Evolutionary conservation across 306 rosid genomes (phyloP).

Genomic region (Comarum palustre): DNA sequence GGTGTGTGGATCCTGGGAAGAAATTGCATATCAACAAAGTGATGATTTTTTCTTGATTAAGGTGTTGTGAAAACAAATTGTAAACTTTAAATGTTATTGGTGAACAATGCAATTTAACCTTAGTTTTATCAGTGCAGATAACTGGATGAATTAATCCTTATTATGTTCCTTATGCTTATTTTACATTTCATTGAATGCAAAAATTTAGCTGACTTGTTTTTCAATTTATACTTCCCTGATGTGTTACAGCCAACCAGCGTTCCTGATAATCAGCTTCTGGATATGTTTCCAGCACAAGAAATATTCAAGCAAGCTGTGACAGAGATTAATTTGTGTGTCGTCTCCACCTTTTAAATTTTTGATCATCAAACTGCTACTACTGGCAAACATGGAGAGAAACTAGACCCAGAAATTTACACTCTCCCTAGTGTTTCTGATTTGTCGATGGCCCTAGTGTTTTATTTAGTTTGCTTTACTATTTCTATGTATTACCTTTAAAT

Average conservation of each 20-base stretch:
- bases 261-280: conserved; percentile 20
- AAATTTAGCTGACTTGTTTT: neutral
- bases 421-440: neutral
- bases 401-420: neutral
- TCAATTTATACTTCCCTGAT: neutral
- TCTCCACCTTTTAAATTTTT: neutral
- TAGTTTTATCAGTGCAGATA: neutral
- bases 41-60: too few relatives aligned
- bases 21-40: too few relatives aligned
- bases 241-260: conserved; percentile 29
- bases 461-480: neutral
- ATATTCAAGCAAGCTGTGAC: conserved; percentile 45
- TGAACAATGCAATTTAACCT: neutral
- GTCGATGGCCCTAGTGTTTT: neutral
- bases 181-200: neutral
- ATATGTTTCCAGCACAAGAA: conserved; percentile 24
- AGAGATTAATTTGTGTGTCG: conserved; percentile 42
- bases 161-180: neutral
- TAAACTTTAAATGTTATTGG: neutral
- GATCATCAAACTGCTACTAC: neutral
- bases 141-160: too few relatives aligned
- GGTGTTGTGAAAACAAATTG: too few relatives aligned
- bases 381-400: neutral
- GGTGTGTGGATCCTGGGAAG: too few relatives aligned
- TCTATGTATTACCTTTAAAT: neutral